Evolutionary conservation across 495 filamentous ascomycete species (phyloP).

Genomic region (Hyaloscypha variabilis): DNA sequence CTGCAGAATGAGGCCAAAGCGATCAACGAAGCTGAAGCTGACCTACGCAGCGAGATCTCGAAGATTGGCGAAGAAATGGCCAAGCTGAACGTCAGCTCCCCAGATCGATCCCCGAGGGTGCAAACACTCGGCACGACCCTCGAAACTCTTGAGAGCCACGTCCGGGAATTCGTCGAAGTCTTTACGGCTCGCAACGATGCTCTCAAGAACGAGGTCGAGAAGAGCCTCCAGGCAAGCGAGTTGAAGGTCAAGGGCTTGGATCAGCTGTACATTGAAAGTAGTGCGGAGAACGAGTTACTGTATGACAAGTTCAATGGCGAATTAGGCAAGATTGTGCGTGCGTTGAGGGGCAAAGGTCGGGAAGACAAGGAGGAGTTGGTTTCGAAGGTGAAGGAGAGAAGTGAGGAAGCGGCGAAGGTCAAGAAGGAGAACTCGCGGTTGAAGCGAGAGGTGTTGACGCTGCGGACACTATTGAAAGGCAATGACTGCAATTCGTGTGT

Average conservation of each 20-base stretch:
- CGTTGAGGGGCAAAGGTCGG: conserved; percentile 64
- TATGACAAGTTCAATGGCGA: conserved; percentile 94
- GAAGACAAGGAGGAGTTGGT: conserved; percentile 75
- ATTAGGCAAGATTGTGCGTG: conserved; percentile 78
- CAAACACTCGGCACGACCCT: conserved; percentile 57
- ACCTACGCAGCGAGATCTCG: conserved; percentile 74
- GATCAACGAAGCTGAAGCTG: conserved; percentile 66
- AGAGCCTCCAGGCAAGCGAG: conserved; percentile 69
- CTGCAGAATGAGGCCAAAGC: conserved; percentile 78
- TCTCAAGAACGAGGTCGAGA: conserved; percentile 69
- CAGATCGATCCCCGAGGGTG: conserved; percentile 35
- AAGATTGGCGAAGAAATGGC: conserved; percentile 84
- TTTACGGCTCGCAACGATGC: conserved; percentile 60
- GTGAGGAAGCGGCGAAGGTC: conserved; percentile 68
- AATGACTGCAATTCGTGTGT: conserved; percentile 16
- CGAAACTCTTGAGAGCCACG: conserved; percentile 62
- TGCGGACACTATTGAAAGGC: conserved; percentile 49
- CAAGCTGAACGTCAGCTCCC: conserved; percentile 49
- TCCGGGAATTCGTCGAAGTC: conserved; percentile 63
- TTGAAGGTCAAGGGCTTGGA: conserved; percentile 82
- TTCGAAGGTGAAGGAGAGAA: conserved; percentile 61
- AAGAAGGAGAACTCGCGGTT: conserved; percentile 77
- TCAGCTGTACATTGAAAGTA: conserved; percentile 84
- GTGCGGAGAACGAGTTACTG: conserved; percentile 90
- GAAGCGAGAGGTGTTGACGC: conserved; percentile 52